phyloP scores from a whole-genome alignment of 768 basidiomycete species.

The Botryobasidium botryosum region DNA sequence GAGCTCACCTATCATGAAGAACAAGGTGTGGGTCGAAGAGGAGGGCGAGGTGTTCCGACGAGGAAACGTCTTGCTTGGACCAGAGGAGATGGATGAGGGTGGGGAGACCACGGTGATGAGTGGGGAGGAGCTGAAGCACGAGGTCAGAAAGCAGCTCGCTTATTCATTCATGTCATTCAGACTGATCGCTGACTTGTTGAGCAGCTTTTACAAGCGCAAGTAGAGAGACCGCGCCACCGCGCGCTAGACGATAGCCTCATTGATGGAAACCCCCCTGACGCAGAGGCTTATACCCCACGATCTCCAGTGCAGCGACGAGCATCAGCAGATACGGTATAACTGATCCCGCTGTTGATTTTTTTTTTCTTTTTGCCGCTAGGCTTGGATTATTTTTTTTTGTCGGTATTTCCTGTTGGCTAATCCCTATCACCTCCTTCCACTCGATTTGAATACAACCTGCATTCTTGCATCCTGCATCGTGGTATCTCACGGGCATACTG shows the following conservation, averaged over 20 bases:
- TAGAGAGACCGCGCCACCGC: slow-evolving; percentile 63
- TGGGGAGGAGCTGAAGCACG: slow-evolving; percentile 65
- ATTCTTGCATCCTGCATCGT: no score
- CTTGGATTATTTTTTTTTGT: not conserved
- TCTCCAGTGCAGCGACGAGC: not conserved
- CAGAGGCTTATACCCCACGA: not conserved
- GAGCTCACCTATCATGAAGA: slow-evolving; percentile 13
- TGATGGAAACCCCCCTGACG: not conserved
- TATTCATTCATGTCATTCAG: not conserved
- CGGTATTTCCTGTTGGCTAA: not conserved
- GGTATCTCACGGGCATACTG: no score
- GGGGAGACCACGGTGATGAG: slow-evolving; percentile 33
- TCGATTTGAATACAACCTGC: no score
- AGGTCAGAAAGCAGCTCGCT: slow-evolving; percentile 19
- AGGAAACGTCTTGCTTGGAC: slow-evolving; percentile 59
- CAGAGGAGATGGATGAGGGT: slow-evolving; percentile 68
- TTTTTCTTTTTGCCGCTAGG: not conserved
- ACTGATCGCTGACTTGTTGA: not conserved
- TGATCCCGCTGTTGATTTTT: not conserved
- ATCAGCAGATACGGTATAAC: slow-evolving; percentile 5
- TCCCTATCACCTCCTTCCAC: no score
- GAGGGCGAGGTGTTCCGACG: slow-evolving; percentile 96
- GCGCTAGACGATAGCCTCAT: no score
- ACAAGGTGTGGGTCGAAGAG: slow-evolving; percentile 68
- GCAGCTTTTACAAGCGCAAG: slow-evolving; percentile 71